Evolutionary conservation across 1,284 basidiomycete genomes (phyloP).

Genomic region (Leucoagaricus sp.): DNA sequence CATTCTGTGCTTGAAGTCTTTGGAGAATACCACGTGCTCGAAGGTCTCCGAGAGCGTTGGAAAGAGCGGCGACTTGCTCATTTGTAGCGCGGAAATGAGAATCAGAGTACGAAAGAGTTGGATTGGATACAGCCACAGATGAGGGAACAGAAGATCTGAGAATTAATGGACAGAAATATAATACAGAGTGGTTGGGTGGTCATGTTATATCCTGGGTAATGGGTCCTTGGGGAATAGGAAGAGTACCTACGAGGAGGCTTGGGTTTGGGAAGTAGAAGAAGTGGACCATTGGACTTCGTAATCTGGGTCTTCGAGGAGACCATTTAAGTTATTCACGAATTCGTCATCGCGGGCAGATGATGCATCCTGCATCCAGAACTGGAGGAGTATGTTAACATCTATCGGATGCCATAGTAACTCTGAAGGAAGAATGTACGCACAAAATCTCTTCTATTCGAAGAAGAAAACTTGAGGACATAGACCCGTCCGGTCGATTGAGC

Average conservation of each 20-base stretch:
- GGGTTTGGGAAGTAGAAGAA: conserved; percentile 27
- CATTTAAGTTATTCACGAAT: conserved; percentile 70
- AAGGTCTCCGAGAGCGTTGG: conserved; percentile 40
- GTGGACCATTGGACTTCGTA: conserved; percentile 59
- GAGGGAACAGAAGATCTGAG: conserved; percentile 16
- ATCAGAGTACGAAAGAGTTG: background rate
- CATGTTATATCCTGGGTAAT: conserved; percentile 16
- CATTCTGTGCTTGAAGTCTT: background rate
- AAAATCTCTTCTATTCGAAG: conserved; percentile 79
- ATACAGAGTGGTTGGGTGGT: conserved; percentile 1
- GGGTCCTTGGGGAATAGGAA: conserved; percentile 16
- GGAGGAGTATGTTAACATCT: conserved; percentile 3
- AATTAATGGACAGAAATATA: conserved; percentile 6
- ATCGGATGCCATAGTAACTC: no score
- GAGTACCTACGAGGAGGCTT: conserved; percentile 38
- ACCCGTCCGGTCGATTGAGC: conserved; percentile 63
- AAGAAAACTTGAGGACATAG: conserved; percentile 80
- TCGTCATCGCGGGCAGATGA: conserved; percentile 69
- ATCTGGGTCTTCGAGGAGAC: conserved; percentile 64
- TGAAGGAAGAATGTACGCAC: conserved; percentile 45
- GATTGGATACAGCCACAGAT: conserved; percentile 1
- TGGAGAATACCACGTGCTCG: conserved; percentile 21
- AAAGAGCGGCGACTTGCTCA: conserved; percentile 58
- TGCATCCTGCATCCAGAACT: conserved; percentile 87
- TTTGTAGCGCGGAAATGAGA: conserved; percentile 43